Base-by-base conservation (phyloP, 495 filamentous ascomycete species). In the Penicillium alfredii region DNA sequence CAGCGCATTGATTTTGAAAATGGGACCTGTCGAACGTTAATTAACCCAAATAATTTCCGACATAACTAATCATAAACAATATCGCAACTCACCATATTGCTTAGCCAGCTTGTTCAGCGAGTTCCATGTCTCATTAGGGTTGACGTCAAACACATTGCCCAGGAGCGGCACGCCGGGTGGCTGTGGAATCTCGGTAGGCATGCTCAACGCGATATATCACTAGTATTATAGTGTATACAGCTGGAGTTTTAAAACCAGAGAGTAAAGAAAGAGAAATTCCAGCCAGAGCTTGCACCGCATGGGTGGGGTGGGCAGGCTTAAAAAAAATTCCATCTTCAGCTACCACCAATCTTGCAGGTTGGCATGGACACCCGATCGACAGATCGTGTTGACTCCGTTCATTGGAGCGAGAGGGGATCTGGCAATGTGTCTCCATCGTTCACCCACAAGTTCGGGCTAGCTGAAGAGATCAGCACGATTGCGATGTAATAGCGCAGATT, bases 1-100 rank as follows among this genome's bases (percentile, higher is more conserved):
- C 23, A 68, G 60, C 8, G 73, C 60, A n/a, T 69, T 76, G 55
- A 87, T 75, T 48, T 81, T 76, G 64, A 80, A 86, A 47, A 88
- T 85, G 35, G 79, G 74, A 41, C 80, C 80, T 74, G 32, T 18
- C 1, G 10, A 9, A 8, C 10, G 19, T 26, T n/a, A n/a, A n/a
- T n/a, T n/a, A n/a, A n/a, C n/a, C 4, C 15, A 8, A 40, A 24
- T 15, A 21, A 40, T 22, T 19, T 13, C n/a, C 26, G 9, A 16
- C 36, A 60, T 34, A 50, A 33, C 33, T 30, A 7, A 18, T 17
- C 23, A 32, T 40, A 21, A 8, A 38, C 19, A 10, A 10, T 5
- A 13, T 23, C 17, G 10, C 12, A n/a, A 15, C 53, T 47, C 52
- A 74, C 78, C 77, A 49, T 84, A 82, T 41, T 77, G 76, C 40